These are phyloP conservation scores for Globisporangium megalacanthum DNA, from an alignment of 352 stramenopile genomes.

Conservation along the genomic window DNA sequence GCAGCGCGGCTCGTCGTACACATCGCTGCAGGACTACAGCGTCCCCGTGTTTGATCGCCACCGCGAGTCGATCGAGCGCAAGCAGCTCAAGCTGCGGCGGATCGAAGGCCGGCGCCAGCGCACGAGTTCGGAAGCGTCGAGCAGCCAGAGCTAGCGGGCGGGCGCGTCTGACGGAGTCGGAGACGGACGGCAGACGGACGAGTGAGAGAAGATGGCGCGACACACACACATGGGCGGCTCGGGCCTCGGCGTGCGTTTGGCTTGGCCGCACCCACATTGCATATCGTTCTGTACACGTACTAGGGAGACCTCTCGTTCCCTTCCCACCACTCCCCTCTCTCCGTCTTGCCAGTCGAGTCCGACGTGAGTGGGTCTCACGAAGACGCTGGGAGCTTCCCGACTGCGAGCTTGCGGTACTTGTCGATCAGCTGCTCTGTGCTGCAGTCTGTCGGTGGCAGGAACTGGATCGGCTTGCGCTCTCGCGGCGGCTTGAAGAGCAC, in stretches of 20 bases:
- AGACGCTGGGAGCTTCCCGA: conserved; percentile 45
- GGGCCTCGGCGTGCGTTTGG: no score
- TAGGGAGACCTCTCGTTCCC: neutral
- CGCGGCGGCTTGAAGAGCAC: conserved; percentile 46
- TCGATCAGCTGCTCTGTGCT: conserved; percentile 68
- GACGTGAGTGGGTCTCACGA: neutral
- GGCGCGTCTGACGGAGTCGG: no score
- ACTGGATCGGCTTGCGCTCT: conserved; percentile 39
- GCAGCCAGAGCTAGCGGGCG: conserved; percentile 11
- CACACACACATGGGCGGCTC: no score
- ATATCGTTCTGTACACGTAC: neutral
- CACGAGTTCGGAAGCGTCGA: conserved; percentile 16
- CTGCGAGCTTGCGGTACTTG: conserved; percentile 78
- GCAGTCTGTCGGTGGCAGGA: conserved; percentile 46
- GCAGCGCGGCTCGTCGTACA: conserved; percentile 42
- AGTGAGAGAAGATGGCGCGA: no score
- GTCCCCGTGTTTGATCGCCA: conserved; percentile 71
- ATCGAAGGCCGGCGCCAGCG: conserved; percentile 58
- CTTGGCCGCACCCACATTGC: neutral
- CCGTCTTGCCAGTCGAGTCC: no score
- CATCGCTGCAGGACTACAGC: conserved; percentile 52
- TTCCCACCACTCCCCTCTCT: no score
- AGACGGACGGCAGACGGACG: no score
- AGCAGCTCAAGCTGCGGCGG: conserved; percentile 64
- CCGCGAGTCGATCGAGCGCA: conserved; percentile 72